Conservation (phyloP, 148 eudicot species). For the Camellia lanceoleosa region DNA sequence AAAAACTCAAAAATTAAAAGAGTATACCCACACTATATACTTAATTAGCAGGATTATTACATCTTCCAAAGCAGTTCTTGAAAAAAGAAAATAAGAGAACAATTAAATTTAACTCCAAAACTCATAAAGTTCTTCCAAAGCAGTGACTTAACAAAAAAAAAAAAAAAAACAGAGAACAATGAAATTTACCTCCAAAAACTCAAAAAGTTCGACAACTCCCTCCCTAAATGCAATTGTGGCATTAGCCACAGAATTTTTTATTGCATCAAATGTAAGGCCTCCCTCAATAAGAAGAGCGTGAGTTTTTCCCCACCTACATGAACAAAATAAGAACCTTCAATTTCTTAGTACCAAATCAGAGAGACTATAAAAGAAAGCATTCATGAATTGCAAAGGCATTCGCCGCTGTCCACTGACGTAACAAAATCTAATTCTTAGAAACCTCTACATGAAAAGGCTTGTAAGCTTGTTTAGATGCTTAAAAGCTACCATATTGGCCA, state of each 20-base stretch:
- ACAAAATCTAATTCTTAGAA: neutral
- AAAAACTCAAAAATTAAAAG: neutral
- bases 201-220: constrained; percentile 78
- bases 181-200: constrained; percentile 66
- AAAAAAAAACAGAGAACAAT: constrained; percentile 1
- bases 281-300: constrained; percentile 92
- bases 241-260: constrained; percentile 66
- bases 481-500: neutral
- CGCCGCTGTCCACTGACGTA: neutral
- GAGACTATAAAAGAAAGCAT: neutral
- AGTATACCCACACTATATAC: neutral
- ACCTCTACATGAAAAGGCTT: neutral
- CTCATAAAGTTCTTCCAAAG: too few relatives aligned
- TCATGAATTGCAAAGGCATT: neutral
- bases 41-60: neutral
- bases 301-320: constrained; percentile 84
- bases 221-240: constrained; percentile 79
- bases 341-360: constrained; percentile 7
- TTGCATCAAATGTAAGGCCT: constrained; percentile 76
- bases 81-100: neutral
- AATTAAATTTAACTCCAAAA: too few relatives aligned
- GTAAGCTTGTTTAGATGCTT: neutral
- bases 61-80: constrained; percentile 9
- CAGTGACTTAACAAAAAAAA: too few relatives aligned
- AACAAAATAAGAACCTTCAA: constrained; percentile 10